Conservation (phyloP, 83 land plant species). For the Picea mariana region DNA sequence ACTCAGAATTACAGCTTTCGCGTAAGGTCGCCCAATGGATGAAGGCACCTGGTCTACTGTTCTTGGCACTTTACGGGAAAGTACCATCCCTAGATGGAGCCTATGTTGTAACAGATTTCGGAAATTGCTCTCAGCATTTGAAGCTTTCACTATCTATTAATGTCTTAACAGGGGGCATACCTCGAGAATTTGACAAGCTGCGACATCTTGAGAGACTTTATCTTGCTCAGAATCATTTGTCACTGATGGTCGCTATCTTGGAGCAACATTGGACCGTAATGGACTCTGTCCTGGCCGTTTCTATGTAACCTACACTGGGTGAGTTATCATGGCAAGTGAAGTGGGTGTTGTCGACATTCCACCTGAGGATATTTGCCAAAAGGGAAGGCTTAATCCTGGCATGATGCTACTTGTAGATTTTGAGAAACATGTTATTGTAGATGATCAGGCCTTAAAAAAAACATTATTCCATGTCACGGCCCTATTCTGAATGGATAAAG, state of each 20-base stretch:
- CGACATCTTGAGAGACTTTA: too few species aligned
- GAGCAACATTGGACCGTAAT: slow-evolving; percentile 97
- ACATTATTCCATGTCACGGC: slow-evolving; percentile 73
- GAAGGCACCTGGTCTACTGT: too few species aligned
- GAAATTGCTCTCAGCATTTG: too few species aligned
- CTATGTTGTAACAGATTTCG: too few species aligned
- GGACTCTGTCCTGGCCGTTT: slow-evolving; percentile 97
- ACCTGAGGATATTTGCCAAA: slow-evolving; percentile 76
- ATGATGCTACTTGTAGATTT: slow-evolving; percentile 99
- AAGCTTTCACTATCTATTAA: too few species aligned
- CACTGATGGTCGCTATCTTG: slow-evolving; percentile 97
- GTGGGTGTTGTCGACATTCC: slow-evolving; percentile 97
- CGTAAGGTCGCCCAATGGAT: too few species aligned
- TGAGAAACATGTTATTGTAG: slow-evolving; percentile 92
- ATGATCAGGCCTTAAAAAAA: slow-evolving; percentile 90
- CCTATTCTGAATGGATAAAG: slow-evolving; percentile 90
- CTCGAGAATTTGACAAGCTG: too few species aligned
- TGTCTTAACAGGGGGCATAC: too few species aligned
- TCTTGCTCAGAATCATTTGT: too few species aligned
- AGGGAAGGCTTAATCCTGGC: slow-evolving; percentile 97
- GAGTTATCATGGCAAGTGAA: slow-evolving; percentile 99
- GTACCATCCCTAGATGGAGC: too few species aligned
- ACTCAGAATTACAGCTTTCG: too few species aligned
- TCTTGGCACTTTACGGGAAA: too few species aligned
- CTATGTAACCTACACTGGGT: slow-evolving; percentile 86